Evolutionary conservation across 306 rosid genomes (phyloP), one percentile per base, ranked within the genome.

Genomic region (Purshia tridentata): DNA sequence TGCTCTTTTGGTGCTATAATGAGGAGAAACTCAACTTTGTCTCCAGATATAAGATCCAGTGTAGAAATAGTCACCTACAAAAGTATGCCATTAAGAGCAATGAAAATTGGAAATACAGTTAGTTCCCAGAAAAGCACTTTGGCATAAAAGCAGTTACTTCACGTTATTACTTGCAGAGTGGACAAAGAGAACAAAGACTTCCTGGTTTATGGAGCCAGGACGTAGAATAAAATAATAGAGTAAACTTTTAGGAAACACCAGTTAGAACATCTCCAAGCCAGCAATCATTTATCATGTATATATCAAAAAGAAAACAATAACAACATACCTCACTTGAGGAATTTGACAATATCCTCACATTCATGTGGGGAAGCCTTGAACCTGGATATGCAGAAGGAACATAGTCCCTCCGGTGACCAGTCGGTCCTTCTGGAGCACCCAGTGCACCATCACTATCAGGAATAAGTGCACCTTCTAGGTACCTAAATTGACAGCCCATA

Each of bases 351-450:
- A 72, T 70, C 81, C 78, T 83, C 84, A 94, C 89, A 49, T 85
- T 80, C 88, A 91, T 85, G 83, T 94, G 99, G 16, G 99, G 99
- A 19, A 94, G 83, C 80, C 96, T 86, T 48, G 93, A 90, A 58
- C 99, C 97, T 76, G 99, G 89, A 50, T 73, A 84, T 58, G 92
- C 84, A 73, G 89, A 88, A 78, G 99, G 95, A 77, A 83, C 71
- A 70, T 88, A 94, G 68, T 85, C 90, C 86, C 97, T 91, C 69
- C 96, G 80, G 61, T 80, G 89, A 70, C 96, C 95, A 64, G 91
- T 89, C 60, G 91, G 90, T 65, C 66, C 78, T 72, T 78, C 87
- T 22, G 74, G 83, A 64, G 85, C 80, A 69, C 77, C 69, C 39
- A n/a, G 82, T 9, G 35, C 65, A 64, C 59, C 72, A 51, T 73